Evolutionary conservation across 75 land plant genomes (phyloP).

Genomic region (Picea glauca): DNA sequence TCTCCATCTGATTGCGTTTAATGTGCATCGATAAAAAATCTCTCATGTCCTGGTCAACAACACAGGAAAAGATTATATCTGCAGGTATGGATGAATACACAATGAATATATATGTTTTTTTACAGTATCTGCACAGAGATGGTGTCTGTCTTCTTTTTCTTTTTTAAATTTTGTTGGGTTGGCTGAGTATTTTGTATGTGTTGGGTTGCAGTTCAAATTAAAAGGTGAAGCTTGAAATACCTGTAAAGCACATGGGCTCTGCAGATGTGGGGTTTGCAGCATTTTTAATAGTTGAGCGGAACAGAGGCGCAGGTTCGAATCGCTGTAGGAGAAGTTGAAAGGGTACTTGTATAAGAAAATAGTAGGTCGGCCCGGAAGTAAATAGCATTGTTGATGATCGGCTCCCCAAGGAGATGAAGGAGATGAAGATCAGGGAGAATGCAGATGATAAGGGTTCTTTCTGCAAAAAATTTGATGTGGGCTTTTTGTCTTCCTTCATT

Average conservation of each 20-base stretch:
- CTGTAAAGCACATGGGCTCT: conserved; percentile 30
- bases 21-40: background rate
- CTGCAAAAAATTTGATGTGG: conserved; percentile 28
- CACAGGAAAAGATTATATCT: background rate
- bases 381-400: conserved; percentile 27
- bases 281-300: conserved; percentile 23
- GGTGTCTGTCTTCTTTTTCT: background rate
- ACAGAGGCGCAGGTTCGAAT: background rate
- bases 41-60: background rate
- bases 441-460: conserved; percentile 28
- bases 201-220: background rate
- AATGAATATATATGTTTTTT: background rate
- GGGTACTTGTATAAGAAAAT: too few relatives aligned
- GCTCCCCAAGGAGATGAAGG: conserved; percentile 51
- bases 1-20: background rate
- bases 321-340: background rate
- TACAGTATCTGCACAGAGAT: conserved; percentile 1
- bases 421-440: conserved; percentile 39
- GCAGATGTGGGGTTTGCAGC: conserved; percentile 16
- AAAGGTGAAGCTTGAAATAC: conserved; percentile 4
- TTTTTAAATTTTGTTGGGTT: background rate
- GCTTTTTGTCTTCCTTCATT: background rate
- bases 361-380: conserved; percentile 2
- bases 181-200: background rate
- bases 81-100: background rate